These are phyloP conservation scores for Vitis rupestris DNA, from an alignment of 164 flowering plant species.

Conservation along the genomic window DNA sequence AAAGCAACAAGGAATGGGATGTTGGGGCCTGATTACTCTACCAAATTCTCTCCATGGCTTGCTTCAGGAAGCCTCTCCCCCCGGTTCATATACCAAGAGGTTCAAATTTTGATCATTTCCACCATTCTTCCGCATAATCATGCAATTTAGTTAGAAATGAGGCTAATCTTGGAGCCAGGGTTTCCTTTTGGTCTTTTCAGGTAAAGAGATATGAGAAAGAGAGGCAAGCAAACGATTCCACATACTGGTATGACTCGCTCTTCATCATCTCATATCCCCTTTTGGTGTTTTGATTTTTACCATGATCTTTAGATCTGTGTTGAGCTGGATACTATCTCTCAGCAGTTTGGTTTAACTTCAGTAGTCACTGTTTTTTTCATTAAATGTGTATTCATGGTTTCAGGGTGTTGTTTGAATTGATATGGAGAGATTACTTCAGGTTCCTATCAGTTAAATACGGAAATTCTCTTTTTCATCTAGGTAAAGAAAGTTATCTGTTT, in stretches of 20 bases:
- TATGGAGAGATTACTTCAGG: constrained; percentile 95
- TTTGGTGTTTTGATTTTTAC: neutral
- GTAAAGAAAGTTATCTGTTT: constrained; percentile 30
- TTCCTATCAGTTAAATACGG: constrained; percentile 78
- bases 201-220: constrained; percentile 85
- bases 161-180: constrained; percentile 1
- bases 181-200: constrained; percentile 32
- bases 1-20: constrained; percentile 91
- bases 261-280: neutral
- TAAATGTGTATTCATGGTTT: constrained; percentile 6
- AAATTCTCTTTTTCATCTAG: constrained; percentile 77
- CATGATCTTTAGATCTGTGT: too few species aligned
- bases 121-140: neutral
- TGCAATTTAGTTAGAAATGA: neutral
- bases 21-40: constrained; percentile 92
- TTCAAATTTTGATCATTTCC: constrained; percentile 12
- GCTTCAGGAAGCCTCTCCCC: constrained; percentile 89
- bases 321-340: too few species aligned
- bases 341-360: too few species aligned
- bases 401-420: constrained; percentile 94
- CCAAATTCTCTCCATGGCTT: constrained; percentile 98
- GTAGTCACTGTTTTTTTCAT: too few species aligned
- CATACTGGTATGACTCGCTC: constrained; percentile 70
- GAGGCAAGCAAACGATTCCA: constrained; percentile 76
- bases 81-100: constrained; percentile 81